A percentile compares a stretch with the other conserved stretches of the same genome.
Evolutionary conservation across 2,329 filamentous ascomycete species (phyloP).

Genomic region (Fusarium falciforme): DNA sequence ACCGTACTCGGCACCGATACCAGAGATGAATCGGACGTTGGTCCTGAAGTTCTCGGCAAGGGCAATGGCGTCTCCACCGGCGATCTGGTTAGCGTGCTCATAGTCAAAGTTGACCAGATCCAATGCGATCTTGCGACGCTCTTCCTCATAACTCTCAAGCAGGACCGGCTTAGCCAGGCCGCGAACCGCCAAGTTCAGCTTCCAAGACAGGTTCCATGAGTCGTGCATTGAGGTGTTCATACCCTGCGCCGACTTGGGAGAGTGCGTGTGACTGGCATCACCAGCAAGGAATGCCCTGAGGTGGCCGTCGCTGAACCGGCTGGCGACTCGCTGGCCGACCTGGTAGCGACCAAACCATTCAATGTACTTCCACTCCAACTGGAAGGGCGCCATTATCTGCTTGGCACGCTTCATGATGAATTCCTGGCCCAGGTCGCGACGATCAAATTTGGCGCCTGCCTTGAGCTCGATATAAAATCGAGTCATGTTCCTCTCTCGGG

Average conservation of each 20-base stretch:
- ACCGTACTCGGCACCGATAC: slow-evolving; percentile 72
- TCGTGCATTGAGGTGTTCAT: slow-evolving; percentile 74
- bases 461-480: slow-evolving; percentile 71
- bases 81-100: slow-evolving; percentile 67
- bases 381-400: slow-evolving; percentile 69
- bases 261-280: slow-evolving; percentile 79
- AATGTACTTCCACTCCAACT: slow-evolving; percentile 67
- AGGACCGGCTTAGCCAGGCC: slow-evolving; percentile 66
- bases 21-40: slow-evolving; percentile 80
- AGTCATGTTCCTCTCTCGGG: slow-evolving; percentile 78
- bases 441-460: slow-evolving; percentile 54
- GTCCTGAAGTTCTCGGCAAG: slow-evolving; percentile 76
- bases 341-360: slow-evolving; percentile 81
- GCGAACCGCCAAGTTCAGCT: slow-evolving; percentile 63
- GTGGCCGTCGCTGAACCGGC: slow-evolving; percentile 73
- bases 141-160: slow-evolving; percentile 70
- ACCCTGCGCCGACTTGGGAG: slow-evolving; percentile 77
- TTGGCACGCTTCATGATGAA: slow-evolving; percentile 77
- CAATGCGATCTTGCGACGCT: slow-evolving; percentile 70
- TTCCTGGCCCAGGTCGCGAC: slow-evolving; percentile 63
- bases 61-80: slow-evolving; percentile 70
- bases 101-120: slow-evolving; percentile 71
- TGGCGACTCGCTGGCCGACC: slow-evolving; percentile 77
- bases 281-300: slow-evolving; percentile 75
- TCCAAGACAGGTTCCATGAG: slow-evolving; percentile 69